phyloP scores from a whole-genome alignment of 1,284 basidiomycete genomes.

The Rhodotorula sp. region DNA sequence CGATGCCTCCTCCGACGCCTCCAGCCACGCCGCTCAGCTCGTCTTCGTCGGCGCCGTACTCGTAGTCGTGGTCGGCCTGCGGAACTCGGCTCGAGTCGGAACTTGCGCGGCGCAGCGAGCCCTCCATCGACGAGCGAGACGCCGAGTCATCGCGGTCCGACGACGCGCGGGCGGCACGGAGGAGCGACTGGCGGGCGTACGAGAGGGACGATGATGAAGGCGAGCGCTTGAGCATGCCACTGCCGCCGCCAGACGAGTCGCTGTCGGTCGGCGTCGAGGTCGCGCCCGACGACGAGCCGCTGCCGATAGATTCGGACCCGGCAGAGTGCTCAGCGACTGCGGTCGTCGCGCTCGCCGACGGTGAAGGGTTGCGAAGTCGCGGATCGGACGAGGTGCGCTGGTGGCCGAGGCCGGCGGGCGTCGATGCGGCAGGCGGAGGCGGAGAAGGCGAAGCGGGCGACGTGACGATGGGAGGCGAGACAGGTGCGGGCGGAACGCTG shows the following conservation, averaged over 20 bases:
- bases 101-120: background rate
- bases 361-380: constrained; percentile 33
- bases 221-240: constrained; percentile 6
- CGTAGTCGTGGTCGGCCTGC: too few relatives aligned
- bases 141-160: constrained; percentile 9
- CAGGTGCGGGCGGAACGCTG: background rate
- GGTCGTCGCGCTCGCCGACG: constrained; percentile 17
- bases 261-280: constrained; percentile 9
- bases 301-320: too few relatives aligned
- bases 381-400: constrained; percentile 13
- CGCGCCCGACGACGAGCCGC: background rate
- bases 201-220: constrained; percentile 3
- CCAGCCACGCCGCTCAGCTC: background rate
- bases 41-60: background rate
- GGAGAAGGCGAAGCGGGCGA: background rate
- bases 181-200: constrained; percentile 34
- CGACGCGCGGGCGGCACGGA: constrained; percentile 32
- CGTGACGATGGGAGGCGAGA: constrained; percentile 1
- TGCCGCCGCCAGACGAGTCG: background rate
- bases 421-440: background rate
- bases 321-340: constrained; percentile 12
- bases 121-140: constrained; percentile 11
- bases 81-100: background rate
- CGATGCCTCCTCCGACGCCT: constrained; percentile 34
- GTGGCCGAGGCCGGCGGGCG: background rate